Evolutionary conservation across 2,329 filamentous ascomycete species (phyloP).

Genomic region (Pyricularia pennisetigena): DNA sequence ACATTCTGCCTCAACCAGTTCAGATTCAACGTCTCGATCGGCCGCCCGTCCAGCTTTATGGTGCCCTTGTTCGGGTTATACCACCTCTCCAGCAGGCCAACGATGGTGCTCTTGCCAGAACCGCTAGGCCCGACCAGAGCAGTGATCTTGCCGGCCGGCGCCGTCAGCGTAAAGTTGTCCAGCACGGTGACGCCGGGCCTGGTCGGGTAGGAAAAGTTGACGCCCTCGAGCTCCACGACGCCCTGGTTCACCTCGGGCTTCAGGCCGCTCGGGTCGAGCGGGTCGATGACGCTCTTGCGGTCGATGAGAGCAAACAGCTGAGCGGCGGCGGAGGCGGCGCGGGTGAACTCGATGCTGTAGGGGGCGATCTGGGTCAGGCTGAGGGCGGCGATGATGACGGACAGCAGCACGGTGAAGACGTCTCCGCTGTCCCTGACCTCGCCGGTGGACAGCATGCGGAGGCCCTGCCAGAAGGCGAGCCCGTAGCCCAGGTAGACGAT

Average conservation of each 20-base stretch:
- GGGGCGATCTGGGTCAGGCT: constrained; percentile 26
- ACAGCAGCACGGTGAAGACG: constrained; percentile 20
- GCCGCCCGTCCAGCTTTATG: constrained; percentile 25
- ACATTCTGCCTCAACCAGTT: constrained; percentile 49
- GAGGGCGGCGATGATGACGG: constrained; percentile 26
- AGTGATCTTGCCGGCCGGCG: constrained; percentile 34
- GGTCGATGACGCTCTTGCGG: constrained; percentile 24
- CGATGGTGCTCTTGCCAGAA: constrained; percentile 28
- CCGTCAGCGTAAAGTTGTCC: constrained; percentile 27
- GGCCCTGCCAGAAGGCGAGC: constrained; percentile 41
- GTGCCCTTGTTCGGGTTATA: constrained; percentile 23
- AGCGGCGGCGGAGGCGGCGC: constrained; percentile 23
- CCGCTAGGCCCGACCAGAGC: constrained; percentile 28
- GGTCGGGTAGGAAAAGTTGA: constrained; percentile 34
- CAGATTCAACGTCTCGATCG: constrained; percentile 23
- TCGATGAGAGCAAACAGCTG: constrained; percentile 28
- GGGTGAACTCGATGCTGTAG: constrained; percentile 26
- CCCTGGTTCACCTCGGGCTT: constrained; percentile 19
- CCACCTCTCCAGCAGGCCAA: constrained; percentile 28
- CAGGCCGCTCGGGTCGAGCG: constrained; percentile 21
- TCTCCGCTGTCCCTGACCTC: constrained; percentile 25
- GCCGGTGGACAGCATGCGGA: constrained; percentile 32
- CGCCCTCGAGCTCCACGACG: constrained; percentile 27
- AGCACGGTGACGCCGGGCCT: constrained; percentile 30
- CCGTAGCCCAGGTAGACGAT: constrained; percentile 36